These are phyloP conservation scores for Fusarium hostae DNA, from an alignment of 2,329 filamentous ascomycete species.

Conservation along the genomic window DNA sequence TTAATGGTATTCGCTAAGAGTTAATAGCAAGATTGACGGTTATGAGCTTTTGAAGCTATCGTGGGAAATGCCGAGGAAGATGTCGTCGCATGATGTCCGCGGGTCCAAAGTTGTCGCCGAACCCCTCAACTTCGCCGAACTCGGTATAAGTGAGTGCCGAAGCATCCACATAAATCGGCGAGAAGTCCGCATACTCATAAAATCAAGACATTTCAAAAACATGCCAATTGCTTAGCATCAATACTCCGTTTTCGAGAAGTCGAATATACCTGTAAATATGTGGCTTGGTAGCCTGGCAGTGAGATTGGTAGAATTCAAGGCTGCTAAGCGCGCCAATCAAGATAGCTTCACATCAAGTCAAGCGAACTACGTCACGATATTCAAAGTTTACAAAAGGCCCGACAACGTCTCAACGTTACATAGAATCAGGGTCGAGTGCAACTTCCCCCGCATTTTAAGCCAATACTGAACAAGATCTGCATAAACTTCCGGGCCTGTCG, in stretches of 20 bases:
- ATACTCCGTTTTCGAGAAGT: fast-evolving
- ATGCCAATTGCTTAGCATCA: neutral
- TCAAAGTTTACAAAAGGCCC: slow-evolving; percentile 8
- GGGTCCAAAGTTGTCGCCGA: neutral
- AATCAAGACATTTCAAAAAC: neutral
- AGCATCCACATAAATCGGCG: neutral
- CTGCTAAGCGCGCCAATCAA: slow-evolving; percentile 7
- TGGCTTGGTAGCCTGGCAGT: too few relatives aligned
- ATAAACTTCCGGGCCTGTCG: neutral
- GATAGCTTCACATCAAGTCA: neutral
- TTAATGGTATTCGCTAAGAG: too few relatives aligned
- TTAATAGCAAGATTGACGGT: fast-evolving
- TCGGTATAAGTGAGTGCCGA: slow-evolving; percentile 10
- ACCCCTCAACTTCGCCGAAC: slow-evolving; percentile 13
- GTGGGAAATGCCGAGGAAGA: neutral
- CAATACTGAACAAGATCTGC: slow-evolving; percentile 8
- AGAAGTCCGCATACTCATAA: neutral
- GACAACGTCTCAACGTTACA: slow-evolving; percentile 24
- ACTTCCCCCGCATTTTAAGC: slow-evolving; percentile 4
- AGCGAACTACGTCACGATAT: slow-evolving; percentile 13
- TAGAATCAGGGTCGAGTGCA: neutral
- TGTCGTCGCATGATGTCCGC: neutral
- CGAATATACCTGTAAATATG: neutral
- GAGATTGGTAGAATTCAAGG: neutral
- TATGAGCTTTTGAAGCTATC: slow-evolving; percentile 4